Percentiles rank a stretch among this genome's conserved stretches.
Evolutionary conservation across 208 protist species (phyloP).

Genomic region (Leishmania arabica): DNA sequence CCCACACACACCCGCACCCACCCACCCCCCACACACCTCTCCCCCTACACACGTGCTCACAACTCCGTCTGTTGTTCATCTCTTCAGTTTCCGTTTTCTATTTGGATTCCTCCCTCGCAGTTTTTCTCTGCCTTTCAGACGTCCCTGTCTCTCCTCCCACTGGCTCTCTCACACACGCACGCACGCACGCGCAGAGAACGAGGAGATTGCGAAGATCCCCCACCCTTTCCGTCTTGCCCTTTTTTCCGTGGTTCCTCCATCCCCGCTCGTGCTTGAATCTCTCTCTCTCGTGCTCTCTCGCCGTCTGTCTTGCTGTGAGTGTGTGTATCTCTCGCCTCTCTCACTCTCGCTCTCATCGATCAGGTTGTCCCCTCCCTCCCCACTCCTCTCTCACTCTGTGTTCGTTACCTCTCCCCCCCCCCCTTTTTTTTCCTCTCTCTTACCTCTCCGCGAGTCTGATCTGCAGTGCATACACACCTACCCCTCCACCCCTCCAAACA

Average conservation of each 20-base stretch:
- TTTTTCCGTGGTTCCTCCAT: neutral
- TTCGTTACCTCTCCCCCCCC: neutral
- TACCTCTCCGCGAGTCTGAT: neutral
- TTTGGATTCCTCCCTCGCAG: neutral
- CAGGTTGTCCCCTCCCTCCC: neutral
- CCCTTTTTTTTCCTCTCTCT: conserved; percentile 3
- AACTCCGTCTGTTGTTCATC: neutral
- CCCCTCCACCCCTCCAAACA: neutral
- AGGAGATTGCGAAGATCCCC: neutral
- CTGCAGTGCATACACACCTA: neutral
- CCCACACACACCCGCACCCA: neutral
- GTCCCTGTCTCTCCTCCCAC: neutral
- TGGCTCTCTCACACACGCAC: neutral
- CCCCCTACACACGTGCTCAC: neutral
- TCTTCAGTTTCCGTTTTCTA: neutral
- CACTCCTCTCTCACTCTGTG: neutral
- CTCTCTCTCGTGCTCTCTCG: neutral
- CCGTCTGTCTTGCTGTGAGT: neutral
- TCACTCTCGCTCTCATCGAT: neutral
- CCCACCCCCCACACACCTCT: too few species aligned
- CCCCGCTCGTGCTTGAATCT: neutral
- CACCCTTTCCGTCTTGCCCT: neutral
- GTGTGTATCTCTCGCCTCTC: neutral
- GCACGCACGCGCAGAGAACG: neutral
- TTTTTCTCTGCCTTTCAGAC: neutral